phyloP scores from a whole-genome alignment of 345 rosid genomes.

The Triadica sebifera region DNA sequence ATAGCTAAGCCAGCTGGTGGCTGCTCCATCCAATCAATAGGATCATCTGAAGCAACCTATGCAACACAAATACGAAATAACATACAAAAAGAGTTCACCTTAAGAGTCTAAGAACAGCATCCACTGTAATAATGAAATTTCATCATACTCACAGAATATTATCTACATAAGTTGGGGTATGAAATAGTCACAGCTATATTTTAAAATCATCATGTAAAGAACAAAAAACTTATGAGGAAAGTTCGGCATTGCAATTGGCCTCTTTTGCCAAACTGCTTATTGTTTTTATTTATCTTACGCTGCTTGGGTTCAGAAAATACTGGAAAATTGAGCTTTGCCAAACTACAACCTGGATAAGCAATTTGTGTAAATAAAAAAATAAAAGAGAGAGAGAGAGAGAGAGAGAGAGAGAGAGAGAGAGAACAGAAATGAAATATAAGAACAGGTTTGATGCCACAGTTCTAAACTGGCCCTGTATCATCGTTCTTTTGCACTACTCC shows the following conservation, averaged over 20 bases:
- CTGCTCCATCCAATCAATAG: constrained; percentile 85
- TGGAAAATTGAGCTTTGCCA: neutral
- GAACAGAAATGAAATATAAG: neutral
- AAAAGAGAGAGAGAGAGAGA: neutral
- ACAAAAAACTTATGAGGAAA: neutral
- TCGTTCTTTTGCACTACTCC: constrained; percentile 7
- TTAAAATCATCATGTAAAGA: neutral
- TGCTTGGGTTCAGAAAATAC: neutral
- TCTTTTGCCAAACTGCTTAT: neutral
- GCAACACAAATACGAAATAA: constrained; percentile 13
- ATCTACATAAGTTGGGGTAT: constrained; percentile 1
- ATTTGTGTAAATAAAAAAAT: neutral
- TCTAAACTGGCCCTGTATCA: neutral
- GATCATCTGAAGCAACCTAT: constrained; percentile 76
- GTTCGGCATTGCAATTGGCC: neutral
- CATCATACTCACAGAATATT: neutral
- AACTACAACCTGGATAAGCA: neutral
- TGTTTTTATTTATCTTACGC: neutral
- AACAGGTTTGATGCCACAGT: neutral
- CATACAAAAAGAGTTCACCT: constrained; percentile 16
- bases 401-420: neutral
- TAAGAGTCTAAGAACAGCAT: neutral
- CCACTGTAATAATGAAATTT: neutral
- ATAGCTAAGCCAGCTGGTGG: constrained; percentile 83
- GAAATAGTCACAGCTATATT: neutral